Evolutionary conservation across 2,329 filamentous ascomycete genomes (phyloP), one percentile per base, ranked within the genome.

Genomic region (Daldinia sp.): DNA sequence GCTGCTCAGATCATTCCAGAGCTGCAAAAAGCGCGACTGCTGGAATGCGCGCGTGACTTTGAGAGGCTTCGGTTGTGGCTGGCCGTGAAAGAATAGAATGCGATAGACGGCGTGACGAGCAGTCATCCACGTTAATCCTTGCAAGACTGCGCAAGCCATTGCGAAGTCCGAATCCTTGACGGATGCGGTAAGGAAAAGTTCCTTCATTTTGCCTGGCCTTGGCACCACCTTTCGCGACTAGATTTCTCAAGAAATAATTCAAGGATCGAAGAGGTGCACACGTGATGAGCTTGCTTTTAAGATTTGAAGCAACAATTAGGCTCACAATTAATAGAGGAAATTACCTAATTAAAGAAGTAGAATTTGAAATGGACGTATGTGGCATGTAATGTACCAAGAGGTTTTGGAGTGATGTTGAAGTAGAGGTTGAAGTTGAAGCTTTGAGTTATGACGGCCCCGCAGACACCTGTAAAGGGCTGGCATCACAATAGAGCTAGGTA

Each of bases 41-140:
- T 62, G 66, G 35, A 68, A 69, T 18, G 37, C 69, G 9, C 53
- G 73, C 18, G 80, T 78, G 28, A 82, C 83, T 46, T 81, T 78
- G 57, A 88, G 82, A 1, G 86, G 84, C 12, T 74, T 78, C 0
- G 84, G 83, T 37, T 81, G 78, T 1, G 79, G 75, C 1, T 83
- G 84, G 1, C 86, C 86, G 46, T 84, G 82, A 71, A 84, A 89
- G 74, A 85, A 86, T 55, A 89, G 80, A 7, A 88, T 82, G 15
- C 87, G 84, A 42, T 84, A 82, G 23, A 86, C 69, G 1, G 81
- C 80, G 63, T 84, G 81, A 72, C 83, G 85, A 1, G 87, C 83
- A 2, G 81, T 79, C 84, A 88, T 89, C 73, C 84, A 87, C 67
- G 85, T 87, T 68, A 88, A 81, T 18, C 88, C 88, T 64, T 86